Evolutionary conservation across 1,139 yeast species (phyloP), one percentile per base, ranked within the genome.

Genomic region (Geotrichum cucujoidarum): DNA sequence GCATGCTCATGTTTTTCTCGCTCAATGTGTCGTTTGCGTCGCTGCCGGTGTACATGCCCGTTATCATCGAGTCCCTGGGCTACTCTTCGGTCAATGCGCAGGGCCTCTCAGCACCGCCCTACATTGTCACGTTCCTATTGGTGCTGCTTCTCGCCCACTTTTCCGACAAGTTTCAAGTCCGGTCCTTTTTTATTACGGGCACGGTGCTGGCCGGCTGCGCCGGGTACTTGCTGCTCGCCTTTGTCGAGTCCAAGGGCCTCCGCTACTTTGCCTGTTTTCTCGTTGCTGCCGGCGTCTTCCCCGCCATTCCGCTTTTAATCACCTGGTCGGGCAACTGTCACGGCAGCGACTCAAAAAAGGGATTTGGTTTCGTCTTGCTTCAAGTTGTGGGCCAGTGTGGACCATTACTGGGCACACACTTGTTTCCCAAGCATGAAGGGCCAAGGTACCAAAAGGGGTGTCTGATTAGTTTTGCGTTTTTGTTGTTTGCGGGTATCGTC

Each of bases 21-120:
- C 55, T 61, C 53, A 62, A 62, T 42, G 65, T 63, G 24, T 57
- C 65, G 13, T 59, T 57, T 44, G 55, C 60, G 4, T 57, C 65
- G 18, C 49, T 60, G 30, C 65, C 65, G 4, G 60, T 60, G 29
- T 61, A 59, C 41, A 30, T 60, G 48, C 62, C 64, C 2, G 48
- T 58, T 21, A 60, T 61, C 44, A 43, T 61, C 18, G 50, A 58
- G 16, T 61, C 60, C 5, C 55, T 62, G 57, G 66, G 66, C 5
- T 62, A 52, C 49, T 55, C 54, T 16, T 48, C 58, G 7, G 55
- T 62, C 37, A 45, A 53, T 13, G 57, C 63, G 11, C 65, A 62
- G 44, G 63, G 63, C 7, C 41, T 62, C 40, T 51, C 62, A 22
- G 65, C 64, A 0, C 61, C 62, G 10, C 65, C 64, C 4, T 61